Base-by-base conservation (phyloP, 495 filamentous ascomycete species). In the Aspergillus sclerotioniger region DNA sequence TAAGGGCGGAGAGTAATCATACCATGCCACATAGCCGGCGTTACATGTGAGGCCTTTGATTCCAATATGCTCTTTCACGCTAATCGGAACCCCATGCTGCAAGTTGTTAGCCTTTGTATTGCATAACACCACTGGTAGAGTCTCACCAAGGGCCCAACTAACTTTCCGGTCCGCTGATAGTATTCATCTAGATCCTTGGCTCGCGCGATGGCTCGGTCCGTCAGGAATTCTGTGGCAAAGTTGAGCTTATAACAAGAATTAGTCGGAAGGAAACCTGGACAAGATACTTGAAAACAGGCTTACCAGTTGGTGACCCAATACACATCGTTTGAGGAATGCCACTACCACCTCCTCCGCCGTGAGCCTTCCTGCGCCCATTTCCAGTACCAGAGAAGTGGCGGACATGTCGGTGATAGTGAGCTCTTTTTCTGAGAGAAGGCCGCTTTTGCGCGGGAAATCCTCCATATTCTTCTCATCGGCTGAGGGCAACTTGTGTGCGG, bases 151-250 rank as follows among this genome's bases (percentile, higher is more conserved):
- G 73, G 74, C 6, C 74, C 74, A 10, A 77, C 57, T 17, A 77
- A 45, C 53, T 68, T 72, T 39, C 74, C 73, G 3, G 69, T 75
- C 39, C 60, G 54, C 49, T 70, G 52, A 46, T 61, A 75, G 51
- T 80, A 78, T 8, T 69, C 67, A 67, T 90, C 88, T 19, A 89
- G 76, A 33, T 78, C 70, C 32, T 72, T 75, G 6, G 87, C 88
- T 13, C 81, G 73, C n/a, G 73, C 66, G 17, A 90, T 73, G 3
- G 87, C 88, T 33, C 75, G 68, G 12, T 83, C 79, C 49, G 87
- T 86, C 62, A 88, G 76, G 51, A 87, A 85, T 56, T 91, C 88
- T 3, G 82, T 85, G 4, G 87, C 77, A 57, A 87, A 89, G 62
- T 88, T 86, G 54, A 77, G 73, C 74, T 78, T 21, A 17, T 20